Evolutionary conservation across 2,329 filamentous ascomycete species (phyloP).

Genomic region (Knoxdaviesia proteae): DNA sequence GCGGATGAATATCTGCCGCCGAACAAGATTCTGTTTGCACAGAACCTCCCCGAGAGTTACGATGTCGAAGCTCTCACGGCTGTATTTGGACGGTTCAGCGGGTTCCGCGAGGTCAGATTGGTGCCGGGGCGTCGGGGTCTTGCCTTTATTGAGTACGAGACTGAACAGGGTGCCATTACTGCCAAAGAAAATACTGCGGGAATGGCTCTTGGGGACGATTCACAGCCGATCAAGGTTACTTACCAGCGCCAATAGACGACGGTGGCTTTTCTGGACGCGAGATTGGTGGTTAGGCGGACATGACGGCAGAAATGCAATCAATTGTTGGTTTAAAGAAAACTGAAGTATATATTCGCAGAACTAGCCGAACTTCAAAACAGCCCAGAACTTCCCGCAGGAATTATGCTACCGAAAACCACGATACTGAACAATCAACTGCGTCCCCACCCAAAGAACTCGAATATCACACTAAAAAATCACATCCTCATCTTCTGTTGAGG

Average conservation of each 20-base stretch:
- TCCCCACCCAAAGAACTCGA: too few relatives aligned
- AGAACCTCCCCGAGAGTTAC: slow-evolving; percentile 76
- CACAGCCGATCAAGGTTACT: slow-evolving; percentile 73
- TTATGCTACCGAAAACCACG: too few relatives aligned
- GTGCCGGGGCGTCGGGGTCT: slow-evolving; percentile 76
- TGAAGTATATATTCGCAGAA: slow-evolving; percentile 1
- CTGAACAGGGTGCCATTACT: slow-evolving; percentile 69
- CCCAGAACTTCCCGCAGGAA: too few relatives aligned
- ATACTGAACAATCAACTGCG: too few relatives aligned
- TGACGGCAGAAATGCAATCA: neutral
- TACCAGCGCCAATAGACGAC: slow-evolving; percentile 64
- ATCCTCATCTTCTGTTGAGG: slow-evolving; percentile 59
- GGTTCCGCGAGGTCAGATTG: slow-evolving; percentile 78
- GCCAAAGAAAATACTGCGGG: slow-evolving; percentile 87
- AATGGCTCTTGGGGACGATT: slow-evolving; percentile 45
- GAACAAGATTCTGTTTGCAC: slow-evolving; percentile 90
- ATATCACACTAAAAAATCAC: slow-evolving; percentile 49
- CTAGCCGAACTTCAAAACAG: too few relatives aligned
- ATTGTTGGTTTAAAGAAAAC: slow-evolving; percentile 2
- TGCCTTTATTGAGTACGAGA: slow-evolving; percentile 92
- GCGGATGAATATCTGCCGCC: slow-evolving; percentile 97
- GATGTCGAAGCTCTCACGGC: slow-evolving; percentile 58
- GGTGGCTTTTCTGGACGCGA: too few relatives aligned
- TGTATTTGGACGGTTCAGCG: slow-evolving; percentile 77
- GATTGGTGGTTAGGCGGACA: too few relatives aligned